Conservation (phyloP, 495 filamentous ascomycete species). For the Podospora pseudopauciseta region DNA sequence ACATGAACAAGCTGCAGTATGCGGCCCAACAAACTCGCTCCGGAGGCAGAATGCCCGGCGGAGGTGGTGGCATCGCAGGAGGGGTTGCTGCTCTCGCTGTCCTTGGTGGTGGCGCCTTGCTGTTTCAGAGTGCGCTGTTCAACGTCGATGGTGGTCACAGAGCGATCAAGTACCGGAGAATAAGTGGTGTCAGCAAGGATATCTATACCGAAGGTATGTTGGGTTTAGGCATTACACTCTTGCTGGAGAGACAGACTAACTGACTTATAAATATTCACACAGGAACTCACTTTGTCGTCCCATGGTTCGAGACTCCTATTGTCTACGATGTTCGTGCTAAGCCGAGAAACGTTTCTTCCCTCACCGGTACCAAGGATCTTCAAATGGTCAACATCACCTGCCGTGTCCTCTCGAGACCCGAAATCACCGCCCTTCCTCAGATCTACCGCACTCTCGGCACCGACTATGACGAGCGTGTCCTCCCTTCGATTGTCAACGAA, state of each 20-base stretch:
- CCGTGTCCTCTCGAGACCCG: conserved; percentile 93
- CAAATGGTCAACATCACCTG: conserved; percentile 99
- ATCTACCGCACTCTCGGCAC: conserved; percentile 94
- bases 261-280: background rate
- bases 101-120: conserved; percentile 60
- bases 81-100: conserved; percentile 42
- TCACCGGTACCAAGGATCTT: conserved; percentile 97
- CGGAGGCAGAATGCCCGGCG: conserved; percentile 25
- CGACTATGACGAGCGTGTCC: conserved; percentile 94
- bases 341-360: conserved; percentile 91
- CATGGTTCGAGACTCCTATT: conserved; percentile 96
- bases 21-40: conserved; percentile 24
- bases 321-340: conserved; percentile 97
- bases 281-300: conserved; percentile 92
- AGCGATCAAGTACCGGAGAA: conserved; percentile 94
- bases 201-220: conserved; percentile 89
- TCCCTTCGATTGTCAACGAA: conserved; percentile 98
- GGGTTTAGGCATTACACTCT: background rate
- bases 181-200: conserved; percentile 92
- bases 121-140: conserved; percentile 84
- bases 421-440: conserved; percentile 82
- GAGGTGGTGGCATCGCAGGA: conserved; percentile 31
- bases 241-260: background rate
- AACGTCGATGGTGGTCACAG: conserved; percentile 99
- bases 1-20: conserved; percentile 34